phyloP scores from a whole-genome alignment of 805 yeast species.

The Nakazawaea anatomiae region DNA sequence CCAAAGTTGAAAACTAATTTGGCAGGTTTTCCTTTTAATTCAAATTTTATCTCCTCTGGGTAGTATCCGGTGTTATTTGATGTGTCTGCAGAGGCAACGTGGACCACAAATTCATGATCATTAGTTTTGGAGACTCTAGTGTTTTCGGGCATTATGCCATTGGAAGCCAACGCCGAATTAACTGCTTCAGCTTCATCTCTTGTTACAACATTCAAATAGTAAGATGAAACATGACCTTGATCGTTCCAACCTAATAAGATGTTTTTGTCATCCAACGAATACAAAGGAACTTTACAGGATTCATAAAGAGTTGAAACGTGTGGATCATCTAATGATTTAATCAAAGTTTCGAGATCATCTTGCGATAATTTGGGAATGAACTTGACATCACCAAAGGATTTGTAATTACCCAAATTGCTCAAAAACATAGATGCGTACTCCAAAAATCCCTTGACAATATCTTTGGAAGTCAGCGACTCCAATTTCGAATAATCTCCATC shows the following conservation, averaged over 20 bases:
- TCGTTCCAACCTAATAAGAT: conserved; percentile 74
- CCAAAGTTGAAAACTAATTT: conserved; percentile 60
- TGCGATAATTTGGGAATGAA: conserved; percentile 61
- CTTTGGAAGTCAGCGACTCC: conserved; percentile 23
- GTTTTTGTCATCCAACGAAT: conserved; percentile 38
- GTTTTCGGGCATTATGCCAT: conserved; percentile 71
- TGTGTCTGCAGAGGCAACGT: conserved; percentile 61
- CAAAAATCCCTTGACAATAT: conserved; percentile 41
- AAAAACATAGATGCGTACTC: conserved; percentile 75
- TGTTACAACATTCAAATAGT: conserved; percentile 55
- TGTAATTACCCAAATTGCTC: conserved; percentile 71
- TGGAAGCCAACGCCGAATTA: conserved; percentile 57
- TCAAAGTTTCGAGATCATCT: conserved; percentile 43
- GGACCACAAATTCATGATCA: conserved; percentile 45
- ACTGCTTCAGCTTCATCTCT: conserved; percentile 60
- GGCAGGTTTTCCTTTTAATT: conserved; percentile 34
- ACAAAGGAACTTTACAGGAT: conserved; percentile 43
- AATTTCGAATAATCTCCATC: conserved; percentile 41
- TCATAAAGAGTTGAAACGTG: conserved; percentile 30
- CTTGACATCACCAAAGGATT: conserved; percentile 85
- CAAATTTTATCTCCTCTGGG: conserved; percentile 38
- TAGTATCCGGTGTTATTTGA: conserved; percentile 43
- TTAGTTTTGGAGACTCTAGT: conserved; percentile 61
- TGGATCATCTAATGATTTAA: conserved; percentile 33
- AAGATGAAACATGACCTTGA: conserved; percentile 68